These are phyloP conservation scores for Acmispon strigosus DNA, from an alignment of 306 rosid species.

Conservation along the genomic window DNA sequence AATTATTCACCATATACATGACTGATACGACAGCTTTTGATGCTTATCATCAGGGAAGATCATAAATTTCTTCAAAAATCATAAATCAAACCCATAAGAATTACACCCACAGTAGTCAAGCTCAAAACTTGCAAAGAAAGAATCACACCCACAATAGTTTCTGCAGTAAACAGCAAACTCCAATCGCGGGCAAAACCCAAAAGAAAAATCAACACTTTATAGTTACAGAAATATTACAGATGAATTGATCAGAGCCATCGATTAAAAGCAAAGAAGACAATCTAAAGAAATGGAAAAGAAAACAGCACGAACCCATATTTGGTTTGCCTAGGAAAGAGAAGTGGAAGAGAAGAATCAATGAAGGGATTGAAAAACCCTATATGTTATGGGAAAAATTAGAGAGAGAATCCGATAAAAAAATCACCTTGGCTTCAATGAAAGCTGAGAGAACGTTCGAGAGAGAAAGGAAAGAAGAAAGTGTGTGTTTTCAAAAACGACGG, in stretches of 20 bases:
- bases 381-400: not conserved
- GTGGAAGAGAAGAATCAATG: no score
- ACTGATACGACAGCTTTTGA: not conserved
- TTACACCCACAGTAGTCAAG: not conserved
- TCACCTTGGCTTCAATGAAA: slow-evolving; percentile 1
- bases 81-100: not conserved
- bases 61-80: not conserved
- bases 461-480: not conserved
- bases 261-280: not conserved
- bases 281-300: not conserved
- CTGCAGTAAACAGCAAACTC: not conserved
- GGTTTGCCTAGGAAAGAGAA: no score
- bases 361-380: slow-evolving; percentile 21
- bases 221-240: not conserved
- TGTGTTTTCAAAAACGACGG: not conserved
- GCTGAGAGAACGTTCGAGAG: not conserved
- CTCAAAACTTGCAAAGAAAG: not conserved
- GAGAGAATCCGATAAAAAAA: not conserved
- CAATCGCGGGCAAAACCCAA: not conserved
- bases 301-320: not conserved
- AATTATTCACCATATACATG: not conserved
- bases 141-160: not conserved
- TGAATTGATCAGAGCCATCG: not conserved
- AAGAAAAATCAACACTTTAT: not conserved
- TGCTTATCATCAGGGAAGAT: not conserved